phyloP scores from a whole-genome alignment of 2,329 filamentous ascomycete genomes.

The Diaporthe sp. region DNA sequence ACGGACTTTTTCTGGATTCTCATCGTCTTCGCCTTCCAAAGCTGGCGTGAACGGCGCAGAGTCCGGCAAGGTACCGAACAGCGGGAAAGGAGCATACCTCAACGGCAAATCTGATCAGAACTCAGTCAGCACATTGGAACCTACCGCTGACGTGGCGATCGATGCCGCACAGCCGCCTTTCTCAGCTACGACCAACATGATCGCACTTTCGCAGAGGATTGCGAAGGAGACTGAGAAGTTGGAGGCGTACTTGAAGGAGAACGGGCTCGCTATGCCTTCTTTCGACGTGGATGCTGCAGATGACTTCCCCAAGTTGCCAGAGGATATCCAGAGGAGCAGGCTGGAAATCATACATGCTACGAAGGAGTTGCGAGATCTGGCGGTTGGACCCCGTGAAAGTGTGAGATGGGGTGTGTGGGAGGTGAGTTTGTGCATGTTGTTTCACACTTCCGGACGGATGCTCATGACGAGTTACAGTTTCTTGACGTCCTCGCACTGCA shows the following conservation, averaged over 20 bases:
- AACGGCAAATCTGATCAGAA: conserved; percentile 3
- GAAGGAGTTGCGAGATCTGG: conserved; percentile 61
- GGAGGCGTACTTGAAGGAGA: conserved; percentile 61
- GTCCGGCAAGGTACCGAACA: not conserved
- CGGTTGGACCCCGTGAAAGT: conserved; percentile 65
- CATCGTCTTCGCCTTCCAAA: conserved; percentile 44
- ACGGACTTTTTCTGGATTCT: conserved; percentile 50
- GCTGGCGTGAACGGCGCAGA: conserved; percentile 41
- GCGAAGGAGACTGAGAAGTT: conserved; percentile 63
- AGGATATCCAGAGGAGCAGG: conserved; percentile 60
- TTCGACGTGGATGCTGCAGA: conserved; percentile 60
- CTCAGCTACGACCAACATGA: conserved; percentile 55
- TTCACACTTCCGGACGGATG: not conserved
- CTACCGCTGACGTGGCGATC: not conserved
- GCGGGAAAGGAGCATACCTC: not conserved
- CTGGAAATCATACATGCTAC: conserved; percentile 64
- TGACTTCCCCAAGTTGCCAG: conserved; percentile 63
- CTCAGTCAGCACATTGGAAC: conserved; percentile 8
- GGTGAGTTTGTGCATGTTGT: conserved; percentile 52
- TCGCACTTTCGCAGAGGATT: conserved; percentile 63
- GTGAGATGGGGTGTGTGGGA: conserved; percentile 67
- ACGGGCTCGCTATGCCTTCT: conserved; percentile 57
- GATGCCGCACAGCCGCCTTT: conserved; percentile 33
- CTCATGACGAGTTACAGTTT: conserved; percentile 53
- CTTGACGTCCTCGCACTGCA: conserved; percentile 65